phyloP scores from a whole-genome alignment of 139 green algal genomes.

The Coccomyxa sp. region DNA sequence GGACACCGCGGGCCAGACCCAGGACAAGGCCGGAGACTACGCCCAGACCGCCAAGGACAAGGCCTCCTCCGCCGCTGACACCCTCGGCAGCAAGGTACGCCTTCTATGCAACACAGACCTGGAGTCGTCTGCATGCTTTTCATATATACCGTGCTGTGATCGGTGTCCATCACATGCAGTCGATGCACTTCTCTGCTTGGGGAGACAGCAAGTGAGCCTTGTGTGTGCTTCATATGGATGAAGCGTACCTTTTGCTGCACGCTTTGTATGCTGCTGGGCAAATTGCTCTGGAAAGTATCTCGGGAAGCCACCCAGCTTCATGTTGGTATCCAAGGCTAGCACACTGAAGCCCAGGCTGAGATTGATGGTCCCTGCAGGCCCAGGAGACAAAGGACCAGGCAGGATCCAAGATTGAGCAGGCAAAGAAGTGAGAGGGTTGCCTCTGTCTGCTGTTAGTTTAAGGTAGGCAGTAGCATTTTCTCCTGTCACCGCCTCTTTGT shows the following conservation, averaged over 20 bases:
- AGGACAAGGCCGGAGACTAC: background rate
- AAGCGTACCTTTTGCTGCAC: too few species aligned
- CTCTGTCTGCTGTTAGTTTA: too few species aligned
- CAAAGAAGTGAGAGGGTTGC: background rate
- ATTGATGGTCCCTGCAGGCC: background rate
- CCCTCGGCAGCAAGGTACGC: background rate
- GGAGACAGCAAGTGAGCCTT: too few species aligned
- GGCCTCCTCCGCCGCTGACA: background rate
- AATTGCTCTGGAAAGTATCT: background rate
- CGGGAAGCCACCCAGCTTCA: background rate
- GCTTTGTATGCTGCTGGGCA: background rate
- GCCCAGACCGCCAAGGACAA: background rate
- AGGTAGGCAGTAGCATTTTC: too few species aligned
- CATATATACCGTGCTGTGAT: too few species aligned
- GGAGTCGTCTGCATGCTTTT: background rate
- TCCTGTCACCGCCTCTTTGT: too few species aligned
- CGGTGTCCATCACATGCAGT: too few species aligned
- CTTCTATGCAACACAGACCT: background rate
- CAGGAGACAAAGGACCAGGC: background rate
- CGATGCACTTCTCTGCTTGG: too few species aligned
- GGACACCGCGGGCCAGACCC: background rate
- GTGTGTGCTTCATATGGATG: too few species aligned
- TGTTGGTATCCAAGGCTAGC: background rate
- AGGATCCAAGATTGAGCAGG: background rate
- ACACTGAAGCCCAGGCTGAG: background rate